Percentiles rank a stretch among this genome's conserved stretches.
Evolutionary conservation across 108 stramenopile species (phyloP).

Genomic region (Pseudonitzschia delicatissima): DNA sequence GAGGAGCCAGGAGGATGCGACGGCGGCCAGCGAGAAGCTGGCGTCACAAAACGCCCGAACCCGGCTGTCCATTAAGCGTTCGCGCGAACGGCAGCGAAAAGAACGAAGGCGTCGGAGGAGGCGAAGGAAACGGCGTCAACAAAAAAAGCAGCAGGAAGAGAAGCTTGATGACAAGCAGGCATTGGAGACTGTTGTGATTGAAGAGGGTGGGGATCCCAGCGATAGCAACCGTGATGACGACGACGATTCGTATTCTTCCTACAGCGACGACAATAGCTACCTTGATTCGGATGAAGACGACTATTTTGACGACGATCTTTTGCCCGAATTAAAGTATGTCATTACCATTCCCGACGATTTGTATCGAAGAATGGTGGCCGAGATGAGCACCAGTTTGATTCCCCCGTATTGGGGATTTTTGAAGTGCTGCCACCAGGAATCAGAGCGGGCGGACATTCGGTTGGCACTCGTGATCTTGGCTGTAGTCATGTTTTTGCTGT

Average conservation of each 20-base stretch:
- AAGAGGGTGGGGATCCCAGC: conserved; percentile 12
- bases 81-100: not conserved
- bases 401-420: conserved; percentile 44
- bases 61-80: not conserved
- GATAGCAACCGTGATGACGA: not conserved
- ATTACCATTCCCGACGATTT: conserved; percentile 58
- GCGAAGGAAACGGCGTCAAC: not conserved
- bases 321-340: conserved; percentile 44
- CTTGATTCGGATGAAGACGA: not conserved
- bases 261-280: not conserved
- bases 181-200: not conserved
- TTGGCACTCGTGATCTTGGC: conserved; percentile 41
- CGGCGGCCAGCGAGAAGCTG: not conserved
- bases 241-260: not conserved
- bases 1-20: conserved; percentile 18
- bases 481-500: conserved; percentile 35
- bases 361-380: conserved; percentile 45
- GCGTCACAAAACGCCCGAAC: not conserved
- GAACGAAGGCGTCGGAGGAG: not conserved
- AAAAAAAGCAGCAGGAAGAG: not conserved
- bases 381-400: conserved; percentile 39
- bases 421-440: conserved; percentile 36
- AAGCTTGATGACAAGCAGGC: not conserved
- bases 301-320: not conserved
- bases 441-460: conserved; percentile 41